Percentiles rank a stretch among this genome's conserved stretches.
Evolutionary conservation across 306 rosid species (phyloP).

Genomic region (Nissolia schottii): DNA sequence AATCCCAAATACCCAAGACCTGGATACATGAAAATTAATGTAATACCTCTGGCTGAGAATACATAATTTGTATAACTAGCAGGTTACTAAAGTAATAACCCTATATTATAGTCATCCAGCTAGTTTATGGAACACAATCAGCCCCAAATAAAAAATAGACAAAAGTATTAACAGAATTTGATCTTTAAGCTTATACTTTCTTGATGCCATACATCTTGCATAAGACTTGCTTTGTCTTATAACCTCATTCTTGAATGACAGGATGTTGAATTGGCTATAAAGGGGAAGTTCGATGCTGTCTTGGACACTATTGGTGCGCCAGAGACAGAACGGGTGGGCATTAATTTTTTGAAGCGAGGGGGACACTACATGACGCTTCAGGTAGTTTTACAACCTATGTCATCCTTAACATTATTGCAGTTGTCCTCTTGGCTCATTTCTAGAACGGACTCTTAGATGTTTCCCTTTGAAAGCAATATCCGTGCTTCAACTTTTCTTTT

Average conservation of each 20-base stretch:
- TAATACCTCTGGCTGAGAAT: not conserved
- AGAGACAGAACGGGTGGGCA: slow-evolving; percentile 73
- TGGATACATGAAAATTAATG: not conserved
- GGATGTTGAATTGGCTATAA: slow-evolving; percentile 64
- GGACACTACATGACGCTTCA: slow-evolving; percentile 99
- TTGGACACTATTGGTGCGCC: slow-evolving; percentile 88
- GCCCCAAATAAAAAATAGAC: not conserved
- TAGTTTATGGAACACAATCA: not conserved
- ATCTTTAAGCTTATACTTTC: slow-evolving; percentile 5
- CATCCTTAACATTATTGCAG: slow-evolving; percentile 9
- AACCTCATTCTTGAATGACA: slow-evolving; percentile 30
- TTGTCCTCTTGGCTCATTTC: not conserved
- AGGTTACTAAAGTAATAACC: not conserved
- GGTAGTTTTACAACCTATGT: slow-evolving; percentile 43
- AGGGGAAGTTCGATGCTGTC: slow-evolving; percentile 90
- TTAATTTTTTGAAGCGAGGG: slow-evolving; percentile 74
- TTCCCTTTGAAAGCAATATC: not conserved
- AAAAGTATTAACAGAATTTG: not conserved
- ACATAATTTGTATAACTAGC: not conserved
- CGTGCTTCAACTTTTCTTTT: slow-evolving; percentile 17
- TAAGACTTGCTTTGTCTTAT: slow-evolving; percentile 10
- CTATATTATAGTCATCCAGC: not conserved
- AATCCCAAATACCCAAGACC: not conserved
- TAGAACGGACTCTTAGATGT: slow-evolving; percentile 1
- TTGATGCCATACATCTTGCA: not conserved